Conservation (phyloP, 192 early-diverging fungal genomes). For the Geosiphon pyriformis region DNA sequence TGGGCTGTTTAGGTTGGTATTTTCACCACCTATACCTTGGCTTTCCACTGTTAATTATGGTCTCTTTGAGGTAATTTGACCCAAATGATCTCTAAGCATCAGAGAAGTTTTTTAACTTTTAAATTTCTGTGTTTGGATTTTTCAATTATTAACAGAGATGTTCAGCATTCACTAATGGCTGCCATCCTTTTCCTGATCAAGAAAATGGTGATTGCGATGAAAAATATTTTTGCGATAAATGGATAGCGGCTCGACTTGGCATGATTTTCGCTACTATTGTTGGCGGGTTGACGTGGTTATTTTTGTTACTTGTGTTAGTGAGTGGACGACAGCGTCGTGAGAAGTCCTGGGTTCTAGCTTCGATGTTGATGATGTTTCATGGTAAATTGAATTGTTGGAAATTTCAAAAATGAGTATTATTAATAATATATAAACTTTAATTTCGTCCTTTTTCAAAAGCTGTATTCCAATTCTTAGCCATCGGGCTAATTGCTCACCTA, state of each 20-base stretch:
- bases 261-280: constrained; percentile 15
- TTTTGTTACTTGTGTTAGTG: constrained; percentile 6
- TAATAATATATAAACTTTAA: background rate
- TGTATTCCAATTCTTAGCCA: background rate
- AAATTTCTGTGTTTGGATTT: background rate
- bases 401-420: background rate
- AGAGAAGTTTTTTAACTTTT: background rate
- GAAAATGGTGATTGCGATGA: constrained; percentile 18
- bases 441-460: background rate
- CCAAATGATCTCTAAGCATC: background rate
- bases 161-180: constrained; percentile 1
- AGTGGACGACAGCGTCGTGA: background rate
- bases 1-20: constrained; percentile 12
- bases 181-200: constrained; percentile 4
- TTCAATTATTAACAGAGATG: constrained; percentile 13
- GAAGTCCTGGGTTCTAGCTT: background rate
- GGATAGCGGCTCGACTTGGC: constrained; percentile 9
- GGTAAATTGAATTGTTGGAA: background rate
- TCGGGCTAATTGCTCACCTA: background rate
- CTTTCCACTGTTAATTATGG: constrained; percentile 17
- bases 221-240: constrained; percentile 15
- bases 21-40: constrained; percentile 9
- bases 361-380: constrained; percentile 2
- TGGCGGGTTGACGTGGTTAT: constrained; percentile 7
- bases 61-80: constrained; percentile 13